phyloP scores from a whole-genome alignment of 257 asterid species.

The Lavandula angustifolia region DNA sequence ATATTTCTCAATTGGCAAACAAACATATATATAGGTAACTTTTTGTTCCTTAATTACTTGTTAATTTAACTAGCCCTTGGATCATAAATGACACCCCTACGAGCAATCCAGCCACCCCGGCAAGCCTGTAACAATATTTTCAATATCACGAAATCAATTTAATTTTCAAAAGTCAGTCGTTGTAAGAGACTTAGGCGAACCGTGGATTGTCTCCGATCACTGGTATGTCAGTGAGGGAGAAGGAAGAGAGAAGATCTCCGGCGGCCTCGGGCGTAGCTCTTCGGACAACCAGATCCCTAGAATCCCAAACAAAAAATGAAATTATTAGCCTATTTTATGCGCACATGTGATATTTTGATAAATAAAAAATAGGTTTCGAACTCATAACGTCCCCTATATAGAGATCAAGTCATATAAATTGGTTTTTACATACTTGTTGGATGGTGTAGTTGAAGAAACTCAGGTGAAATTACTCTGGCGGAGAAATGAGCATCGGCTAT shows the following conservation, averaged over 20 bases:
- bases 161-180: background rate
- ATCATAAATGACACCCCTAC: conserved; percentile 36
- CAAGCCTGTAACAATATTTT: conserved; percentile 30
- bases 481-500: background rate
- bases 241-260: conserved; percentile 21
- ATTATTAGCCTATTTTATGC: too few species aligned
- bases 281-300: conserved; percentile 26
- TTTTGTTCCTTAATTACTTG: too few species aligned
- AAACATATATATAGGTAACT: too few species aligned
- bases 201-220: conserved; percentile 30
- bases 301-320: background rate
- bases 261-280: conserved; percentile 27
- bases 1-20: too few species aligned
- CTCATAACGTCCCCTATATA: too few species aligned
- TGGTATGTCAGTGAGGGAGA: conserved; percentile 17
- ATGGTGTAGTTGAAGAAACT: background rate
- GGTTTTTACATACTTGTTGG: background rate
- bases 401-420: background rate
- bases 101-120: conserved; percentile 37
- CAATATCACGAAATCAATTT: background rate
- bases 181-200: background rate
- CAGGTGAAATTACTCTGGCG: background rate
- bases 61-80: conserved; percentile 40
- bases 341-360: too few species aligned
- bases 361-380: too few species aligned